Conservation (phyloP, 352 stramenopile species). For the Pythium brachiatum region DNA sequence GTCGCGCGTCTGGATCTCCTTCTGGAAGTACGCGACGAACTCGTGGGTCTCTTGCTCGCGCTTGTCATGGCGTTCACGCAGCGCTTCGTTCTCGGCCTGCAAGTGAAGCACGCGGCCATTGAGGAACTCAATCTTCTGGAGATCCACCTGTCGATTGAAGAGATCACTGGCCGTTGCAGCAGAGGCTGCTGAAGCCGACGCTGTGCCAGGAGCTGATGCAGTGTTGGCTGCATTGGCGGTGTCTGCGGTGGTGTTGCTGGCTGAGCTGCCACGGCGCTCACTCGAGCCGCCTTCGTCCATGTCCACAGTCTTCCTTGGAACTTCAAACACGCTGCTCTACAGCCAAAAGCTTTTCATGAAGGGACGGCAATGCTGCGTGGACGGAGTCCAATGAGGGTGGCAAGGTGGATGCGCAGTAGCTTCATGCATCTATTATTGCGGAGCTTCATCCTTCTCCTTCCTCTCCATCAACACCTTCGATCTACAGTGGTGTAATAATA, state of each 20-base stretch:
- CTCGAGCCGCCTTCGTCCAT: neutral
- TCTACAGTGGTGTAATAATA: slow-evolving; percentile 7
- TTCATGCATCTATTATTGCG: slow-evolving; percentile 1
- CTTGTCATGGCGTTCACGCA: slow-evolving; percentile 80
- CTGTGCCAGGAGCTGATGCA: neutral
- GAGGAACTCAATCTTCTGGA: slow-evolving; percentile 61
- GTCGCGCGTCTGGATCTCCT: slow-evolving; percentile 86
- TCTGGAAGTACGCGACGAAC: slow-evolving; percentile 94
- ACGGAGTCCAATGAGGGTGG: neutral
- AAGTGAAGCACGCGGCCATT: slow-evolving; percentile 56
- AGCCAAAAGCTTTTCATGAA: neutral
- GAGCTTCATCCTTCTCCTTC: neutral
- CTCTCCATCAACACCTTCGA: neutral
- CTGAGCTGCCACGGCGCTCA: neutral
- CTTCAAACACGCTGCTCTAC: neutral
- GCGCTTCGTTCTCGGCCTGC: slow-evolving; percentile 73
- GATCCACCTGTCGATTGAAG: slow-evolving; percentile 69
- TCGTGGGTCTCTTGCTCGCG: slow-evolving; percentile 92
- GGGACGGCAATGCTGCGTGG: no score
- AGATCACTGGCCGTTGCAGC: slow-evolving; percentile 39
- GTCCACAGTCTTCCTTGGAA: neutral
- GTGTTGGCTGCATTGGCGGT: neutral
- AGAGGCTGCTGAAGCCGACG: neutral
- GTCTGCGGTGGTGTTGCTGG: neutral
- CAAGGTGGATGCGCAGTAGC: neutral